Evolutionary conservation across 2,329 filamentous ascomycete genomes (phyloP).

Genomic region (Penicillium sp.): DNA sequence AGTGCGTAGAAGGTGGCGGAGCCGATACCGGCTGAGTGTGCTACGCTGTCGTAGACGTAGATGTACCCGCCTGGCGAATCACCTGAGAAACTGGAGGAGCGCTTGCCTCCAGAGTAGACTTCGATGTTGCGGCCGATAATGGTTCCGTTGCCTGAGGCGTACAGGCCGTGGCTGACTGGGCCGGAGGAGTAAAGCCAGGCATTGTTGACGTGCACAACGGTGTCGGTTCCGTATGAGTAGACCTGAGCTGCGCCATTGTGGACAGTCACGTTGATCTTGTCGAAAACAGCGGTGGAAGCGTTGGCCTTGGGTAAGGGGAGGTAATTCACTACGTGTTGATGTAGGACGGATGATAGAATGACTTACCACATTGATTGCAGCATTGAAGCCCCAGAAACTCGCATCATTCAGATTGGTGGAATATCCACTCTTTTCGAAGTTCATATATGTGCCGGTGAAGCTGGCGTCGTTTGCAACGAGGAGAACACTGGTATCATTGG

Average conservation of each 20-base stretch:
- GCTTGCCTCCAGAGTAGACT: conserved; percentile 32
- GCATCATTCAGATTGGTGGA: conserved; percentile 27
- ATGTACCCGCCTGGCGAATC: conserved; percentile 31
- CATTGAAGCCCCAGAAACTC: conserved; percentile 35
- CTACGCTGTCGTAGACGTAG: conserved; percentile 27
- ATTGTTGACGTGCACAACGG: conserved; percentile 26
- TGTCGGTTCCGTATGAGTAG: conserved; percentile 31
- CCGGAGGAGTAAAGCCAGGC: conserved; percentile 34
- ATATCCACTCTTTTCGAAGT: conserved; percentile 32
- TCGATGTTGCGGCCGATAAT: conserved; percentile 22
- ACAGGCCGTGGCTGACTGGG: conserved; percentile 33
- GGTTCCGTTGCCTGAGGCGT: conserved; percentile 35
- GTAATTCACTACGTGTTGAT: neutral
- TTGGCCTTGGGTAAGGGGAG: conserved; percentile 18
- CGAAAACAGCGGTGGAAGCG: conserved; percentile 23
- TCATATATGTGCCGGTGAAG: conserved; percentile 24
- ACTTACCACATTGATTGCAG: conserved; percentile 27
- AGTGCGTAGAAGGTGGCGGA: conserved; percentile 35
- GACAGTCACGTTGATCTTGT: conserved; percentile 31
- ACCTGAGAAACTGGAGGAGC: conserved; percentile 34
- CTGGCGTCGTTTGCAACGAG: conserved; percentile 7
- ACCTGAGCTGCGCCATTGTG: conserved; percentile 38
- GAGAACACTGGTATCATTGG: conserved; percentile 21
- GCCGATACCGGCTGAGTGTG: conserved; percentile 31
- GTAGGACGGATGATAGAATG: neutral